A percentile compares a stretch with the other conserved stretches of the same genome.
phyloP scores from a whole-genome alignment of 495 filamentous ascomycete species.

The Penicillium pulvis region DNA sequence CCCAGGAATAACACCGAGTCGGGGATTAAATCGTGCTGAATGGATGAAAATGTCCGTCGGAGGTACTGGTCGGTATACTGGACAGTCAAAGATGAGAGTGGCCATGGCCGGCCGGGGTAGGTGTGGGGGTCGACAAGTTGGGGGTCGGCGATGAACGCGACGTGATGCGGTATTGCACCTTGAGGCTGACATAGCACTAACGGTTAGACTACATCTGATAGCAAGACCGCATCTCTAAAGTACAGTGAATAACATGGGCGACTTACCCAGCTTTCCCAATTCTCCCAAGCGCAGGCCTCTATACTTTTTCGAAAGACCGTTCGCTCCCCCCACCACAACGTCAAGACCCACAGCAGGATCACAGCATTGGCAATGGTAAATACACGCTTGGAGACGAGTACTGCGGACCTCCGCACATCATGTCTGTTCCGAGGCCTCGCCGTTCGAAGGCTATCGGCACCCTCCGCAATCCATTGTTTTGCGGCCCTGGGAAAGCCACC shows the following conservation, averaged over 20 bases:
- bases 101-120: conserved; percentile 92
- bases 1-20: conserved; percentile 89
- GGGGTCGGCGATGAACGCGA: conserved; percentile 92
- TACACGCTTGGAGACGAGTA: conserved; percentile 27
- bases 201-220: conserved; percentile 7
- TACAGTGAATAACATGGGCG: neutral
- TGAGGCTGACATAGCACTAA: conserved; percentile 56
- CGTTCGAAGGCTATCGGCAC: conserved; percentile 9
- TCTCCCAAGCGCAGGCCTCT: conserved; percentile 73
- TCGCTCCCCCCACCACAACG: conserved; percentile 87
- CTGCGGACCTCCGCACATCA: conserved; percentile 18
- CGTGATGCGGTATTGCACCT: conserved; percentile 77
- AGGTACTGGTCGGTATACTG: conserved; percentile 88
- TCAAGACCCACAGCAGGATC: conserved; percentile 71
- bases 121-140: conserved; percentile 97
- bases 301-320: conserved; percentile 70
- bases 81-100: conserved; percentile 75
- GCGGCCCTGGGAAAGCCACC: conserved; percentile 23
- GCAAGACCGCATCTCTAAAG: neutral
- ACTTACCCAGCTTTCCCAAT: conserved; percentile 92
- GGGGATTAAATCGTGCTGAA: conserved; percentile 71
- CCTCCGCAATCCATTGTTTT: conserved; percentile 31
- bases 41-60: conserved; percentile 69
- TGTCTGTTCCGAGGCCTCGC: conserved; percentile 10
- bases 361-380: conserved; percentile 66